Conservation (phyloP, 1,139 yeast species). For the Yarrowia galli region DNA sequence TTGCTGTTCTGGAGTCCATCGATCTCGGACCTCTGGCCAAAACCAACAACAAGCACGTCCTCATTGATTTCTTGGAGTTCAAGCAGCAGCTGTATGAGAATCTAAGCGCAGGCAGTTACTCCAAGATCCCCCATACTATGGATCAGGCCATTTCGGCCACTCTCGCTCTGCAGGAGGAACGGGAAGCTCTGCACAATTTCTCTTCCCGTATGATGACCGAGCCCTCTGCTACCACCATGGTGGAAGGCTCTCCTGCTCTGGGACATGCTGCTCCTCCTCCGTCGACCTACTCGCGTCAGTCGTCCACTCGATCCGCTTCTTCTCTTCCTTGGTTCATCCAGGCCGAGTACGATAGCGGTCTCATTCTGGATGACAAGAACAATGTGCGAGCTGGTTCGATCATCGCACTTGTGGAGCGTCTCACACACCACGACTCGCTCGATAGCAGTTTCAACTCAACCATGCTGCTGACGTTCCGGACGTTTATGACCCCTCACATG, state of each 20-base stretch:
- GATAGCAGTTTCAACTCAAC: conserved; percentile 76
- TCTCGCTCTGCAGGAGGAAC: conserved; percentile 33
- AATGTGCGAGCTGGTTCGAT: conserved; percentile 85
- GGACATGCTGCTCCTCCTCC: conserved; percentile 8
- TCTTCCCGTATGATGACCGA: conserved; percentile 35
- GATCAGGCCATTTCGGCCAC: conserved; percentile 33
- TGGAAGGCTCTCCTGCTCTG: conserved; percentile 1
- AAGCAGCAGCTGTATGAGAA: conserved; percentile 32
- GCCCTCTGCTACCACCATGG: not conserved
- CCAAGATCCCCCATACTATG: conserved; percentile 23
- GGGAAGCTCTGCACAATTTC: conserved; percentile 28
- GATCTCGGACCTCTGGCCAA: conserved; percentile 16
- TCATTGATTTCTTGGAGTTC: conserved; percentile 30
- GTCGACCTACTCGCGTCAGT: conserved; percentile 41
- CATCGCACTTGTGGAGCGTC: conserved; percentile 78
- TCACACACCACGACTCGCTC: conserved; percentile 76
- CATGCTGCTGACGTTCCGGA: conserved; percentile 75
- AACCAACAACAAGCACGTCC: conserved; percentile 36
- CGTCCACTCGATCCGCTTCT: conserved; percentile 40
- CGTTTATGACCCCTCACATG: conserved; percentile 74
- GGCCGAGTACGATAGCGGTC: conserved; percentile 76
- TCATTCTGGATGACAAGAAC: conserved; percentile 76
- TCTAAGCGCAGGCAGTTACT: conserved; percentile 7
- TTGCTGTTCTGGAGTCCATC: conserved; percentile 25
- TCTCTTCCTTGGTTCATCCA: conserved; percentile 76